These are phyloP conservation scores for Oryza longistaminata DNA, from an alignment of 176 grass and related monocot species.

Conservation along the genomic window DNA sequence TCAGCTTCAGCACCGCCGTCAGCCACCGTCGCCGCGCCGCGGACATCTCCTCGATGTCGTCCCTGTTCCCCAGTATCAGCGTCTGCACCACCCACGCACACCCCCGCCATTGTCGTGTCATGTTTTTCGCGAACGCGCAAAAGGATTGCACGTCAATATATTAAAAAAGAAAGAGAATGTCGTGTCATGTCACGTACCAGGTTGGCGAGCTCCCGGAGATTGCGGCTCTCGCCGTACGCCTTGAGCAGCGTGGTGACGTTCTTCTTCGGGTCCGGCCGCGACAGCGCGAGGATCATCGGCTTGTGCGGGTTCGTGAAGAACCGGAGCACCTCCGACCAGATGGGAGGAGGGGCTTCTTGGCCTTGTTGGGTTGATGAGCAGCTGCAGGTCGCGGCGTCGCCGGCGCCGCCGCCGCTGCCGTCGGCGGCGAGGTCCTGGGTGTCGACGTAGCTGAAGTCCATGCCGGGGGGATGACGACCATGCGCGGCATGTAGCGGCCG, in stretches of 20 bases:
- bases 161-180: too few relatives aligned
- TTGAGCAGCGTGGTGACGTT: slow-evolving; percentile 94
- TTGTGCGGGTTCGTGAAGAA: slow-evolving; percentile 96
- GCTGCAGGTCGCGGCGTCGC: slow-evolving; percentile 44
- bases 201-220: slow-evolving; percentile 83
- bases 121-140: too few relatives aligned
- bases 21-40: slow-evolving; percentile 57
- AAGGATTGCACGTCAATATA: too few relatives aligned
- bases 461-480: slow-evolving; percentile 94
- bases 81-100: slow-evolving; percentile 45
- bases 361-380: slow-evolving; percentile 46
- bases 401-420: slow-evolving; percentile 36
- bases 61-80: slow-evolving; percentile 86
- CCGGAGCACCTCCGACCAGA: slow-evolving; percentile 91
- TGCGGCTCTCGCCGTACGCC: slow-evolving; percentile 80
- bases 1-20: slow-evolving; percentile 77
- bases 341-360: slow-evolving; percentile 70
- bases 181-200: slow-evolving; percentile 40
- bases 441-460: slow-evolving; percentile 96
- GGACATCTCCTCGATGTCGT: slow-evolving; percentile 93
- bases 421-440: slow-evolving; percentile 46
- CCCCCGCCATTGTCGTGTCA: neutral
- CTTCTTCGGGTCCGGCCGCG: slow-evolving; percentile 94
- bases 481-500: slow-evolving; percentile 83
- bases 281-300: slow-evolving; percentile 94